phyloP scores from a whole-genome alignment of 2,329 filamentous ascomycete species.

The Leptodontidium sp. region DNA sequence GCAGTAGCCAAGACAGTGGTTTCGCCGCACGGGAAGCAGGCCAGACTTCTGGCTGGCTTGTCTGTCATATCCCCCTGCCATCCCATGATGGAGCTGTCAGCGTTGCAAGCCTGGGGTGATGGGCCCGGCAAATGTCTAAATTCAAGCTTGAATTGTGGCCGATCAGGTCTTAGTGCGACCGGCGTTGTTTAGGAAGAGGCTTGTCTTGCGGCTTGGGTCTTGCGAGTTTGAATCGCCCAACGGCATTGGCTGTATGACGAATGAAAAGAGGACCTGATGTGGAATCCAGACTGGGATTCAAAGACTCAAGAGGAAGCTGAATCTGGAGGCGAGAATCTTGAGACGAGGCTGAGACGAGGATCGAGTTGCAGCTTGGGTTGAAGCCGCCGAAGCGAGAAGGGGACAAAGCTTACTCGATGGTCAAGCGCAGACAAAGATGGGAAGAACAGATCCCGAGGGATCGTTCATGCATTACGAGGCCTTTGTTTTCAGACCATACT shows the following conservation, averaged over 20 bases:
- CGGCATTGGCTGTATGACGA: slow-evolving; percentile 23
- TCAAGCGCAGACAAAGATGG: slow-evolving; percentile 16
- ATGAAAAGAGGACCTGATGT: background rate
- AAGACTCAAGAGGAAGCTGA: background rate
- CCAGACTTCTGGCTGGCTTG: slow-evolving; percentile 7
- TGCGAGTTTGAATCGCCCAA: slow-evolving; percentile 6
- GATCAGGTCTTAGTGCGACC: slow-evolving; percentile 39
- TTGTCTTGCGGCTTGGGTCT: slow-evolving; percentile 18
- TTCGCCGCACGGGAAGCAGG: slow-evolving; percentile 28
- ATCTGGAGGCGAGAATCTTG: slow-evolving; percentile 23
- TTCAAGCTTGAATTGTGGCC: slow-evolving; percentile 29
- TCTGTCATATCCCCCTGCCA: slow-evolving; percentile 24
- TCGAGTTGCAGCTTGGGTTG: background rate
- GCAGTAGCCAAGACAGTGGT: slow-evolving; percentile 10
- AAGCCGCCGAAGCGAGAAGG: slow-evolving; percentile 6
- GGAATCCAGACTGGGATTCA: background rate
- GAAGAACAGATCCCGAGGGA: slow-evolving; percentile 20
- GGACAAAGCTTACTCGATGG: slow-evolving; percentile 12
- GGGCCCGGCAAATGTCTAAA: slow-evolving; percentile 18
- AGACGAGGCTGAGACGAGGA: slow-evolving; percentile 31
- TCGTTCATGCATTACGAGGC: slow-evolving; percentile 22
- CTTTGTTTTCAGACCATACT: slow-evolving; percentile 4
- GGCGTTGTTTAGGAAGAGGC: slow-evolving; percentile 28
- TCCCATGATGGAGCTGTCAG: slow-evolving; percentile 29
- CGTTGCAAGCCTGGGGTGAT: slow-evolving; percentile 31